Evolutionary conservation across 768 basidiomycete genomes (phyloP).

Genomic region (Hygrophorus pudorinus): DNA sequence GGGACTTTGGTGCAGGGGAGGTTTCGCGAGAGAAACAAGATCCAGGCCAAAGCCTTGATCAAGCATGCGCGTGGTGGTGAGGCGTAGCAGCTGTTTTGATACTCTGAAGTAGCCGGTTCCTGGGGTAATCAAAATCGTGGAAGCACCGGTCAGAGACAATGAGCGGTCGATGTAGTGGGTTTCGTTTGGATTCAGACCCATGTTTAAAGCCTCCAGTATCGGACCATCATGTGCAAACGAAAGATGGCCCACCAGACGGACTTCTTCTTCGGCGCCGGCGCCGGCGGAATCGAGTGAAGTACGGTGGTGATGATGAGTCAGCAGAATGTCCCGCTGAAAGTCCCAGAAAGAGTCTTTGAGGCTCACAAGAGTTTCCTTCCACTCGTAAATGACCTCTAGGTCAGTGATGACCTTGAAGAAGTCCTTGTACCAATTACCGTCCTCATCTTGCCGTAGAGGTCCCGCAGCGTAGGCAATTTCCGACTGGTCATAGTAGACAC

Average conservation of each 20-base stretch:
- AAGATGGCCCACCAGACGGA: constrained; percentile 66
- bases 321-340: constrained; percentile 84
- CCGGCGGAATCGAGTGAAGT: constrained; percentile 38
- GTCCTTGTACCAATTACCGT: constrained; percentile 82
- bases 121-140: constrained; percentile 81
- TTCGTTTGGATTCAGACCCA: constrained; percentile 87
- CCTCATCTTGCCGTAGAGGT: constrained; percentile 65
- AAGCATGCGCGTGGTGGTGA: constrained; percentile 89
- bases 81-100: constrained; percentile 76
- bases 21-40: constrained; percentile 81
- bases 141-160: constrained; percentile 76
- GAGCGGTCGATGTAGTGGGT: constrained; percentile 95
- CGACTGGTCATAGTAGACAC: constrained; percentile 78
- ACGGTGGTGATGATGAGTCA: constrained; percentile 83
- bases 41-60: constrained; percentile 91
- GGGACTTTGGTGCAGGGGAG: constrained; percentile 87
- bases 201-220: constrained; percentile 89
- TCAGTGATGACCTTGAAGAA: constrained; percentile 96
- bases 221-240: constrained; percentile 91
- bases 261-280: constrained; percentile 37
- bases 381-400: constrained; percentile 78
- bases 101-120: constrained; percentile 93
- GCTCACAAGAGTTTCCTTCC: constrained; percentile 77
- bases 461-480: constrained; percentile 80
- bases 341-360: constrained; percentile 86